Percentiles rank a stretch among this genome's conserved stretches.
phyloP scores from a whole-genome alignment of 305 asterid species.

The Fraxinus albicans region DNA sequence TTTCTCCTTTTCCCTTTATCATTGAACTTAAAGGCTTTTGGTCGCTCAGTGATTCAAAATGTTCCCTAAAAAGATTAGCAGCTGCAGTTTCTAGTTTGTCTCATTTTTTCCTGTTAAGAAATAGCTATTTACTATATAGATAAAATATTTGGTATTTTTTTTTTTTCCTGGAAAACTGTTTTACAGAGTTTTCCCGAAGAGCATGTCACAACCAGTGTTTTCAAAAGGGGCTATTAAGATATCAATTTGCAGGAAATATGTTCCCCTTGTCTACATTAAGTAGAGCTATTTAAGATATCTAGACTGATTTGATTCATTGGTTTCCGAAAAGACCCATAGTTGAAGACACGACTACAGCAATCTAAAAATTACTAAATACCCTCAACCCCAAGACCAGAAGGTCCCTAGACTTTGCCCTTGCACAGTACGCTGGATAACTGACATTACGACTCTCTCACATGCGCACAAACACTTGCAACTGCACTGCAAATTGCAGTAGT shows the following conservation, averaged over 20 bases:
- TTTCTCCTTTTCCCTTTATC: background rate
- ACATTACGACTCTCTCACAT: background rate
- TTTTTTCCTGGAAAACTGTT: background rate
- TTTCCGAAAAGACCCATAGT: background rate
- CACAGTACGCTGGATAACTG: background rate
- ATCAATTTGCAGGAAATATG: background rate
- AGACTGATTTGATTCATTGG: background rate
- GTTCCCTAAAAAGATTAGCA: background rate
- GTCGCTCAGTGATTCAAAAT: background rate
- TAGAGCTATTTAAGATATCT: background rate
- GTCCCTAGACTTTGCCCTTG: background rate
- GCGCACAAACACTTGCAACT: background rate
- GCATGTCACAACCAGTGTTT: background rate
- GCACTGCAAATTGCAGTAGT: background rate
- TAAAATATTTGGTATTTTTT: background rate
- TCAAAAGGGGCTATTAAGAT: background rate
- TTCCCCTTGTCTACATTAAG: background rate
- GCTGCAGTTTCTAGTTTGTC: background rate
- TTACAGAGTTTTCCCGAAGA: background rate
- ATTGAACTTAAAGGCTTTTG: background rate
- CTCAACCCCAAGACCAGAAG: background rate
- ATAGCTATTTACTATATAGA: background rate
- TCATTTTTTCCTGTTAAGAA: background rate
- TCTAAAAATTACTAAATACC: background rate
- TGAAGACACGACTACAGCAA: background rate